phyloP scores from a whole-genome alignment of 2,329 filamentous ascomycete genomes.

The Septoria linicola region DNA sequence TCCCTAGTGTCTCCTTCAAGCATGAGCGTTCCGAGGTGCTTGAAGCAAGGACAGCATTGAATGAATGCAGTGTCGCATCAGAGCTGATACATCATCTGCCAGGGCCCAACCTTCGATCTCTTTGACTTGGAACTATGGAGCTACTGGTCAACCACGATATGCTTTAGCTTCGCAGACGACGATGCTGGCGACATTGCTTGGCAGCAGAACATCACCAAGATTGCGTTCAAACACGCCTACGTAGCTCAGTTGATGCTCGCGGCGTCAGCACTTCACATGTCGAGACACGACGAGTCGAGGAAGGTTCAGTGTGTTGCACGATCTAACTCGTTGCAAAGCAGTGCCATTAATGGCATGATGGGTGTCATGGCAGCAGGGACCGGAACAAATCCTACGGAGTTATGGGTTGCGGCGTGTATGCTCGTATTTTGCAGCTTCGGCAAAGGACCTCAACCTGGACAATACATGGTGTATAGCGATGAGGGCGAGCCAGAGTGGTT shows the following conservation, averaged over 20 bases:
- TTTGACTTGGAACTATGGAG: constrained; percentile 27
- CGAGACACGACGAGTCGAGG: constrained; percentile 10
- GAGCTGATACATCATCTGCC: no score
- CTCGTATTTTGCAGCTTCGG: constrained; percentile 23
- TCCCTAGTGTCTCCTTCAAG: not conserved
- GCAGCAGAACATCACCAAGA: constrained; percentile 14
- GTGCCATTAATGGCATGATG: constrained; percentile 24
- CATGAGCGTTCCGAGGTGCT: no score
- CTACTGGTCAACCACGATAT: constrained; percentile 21
- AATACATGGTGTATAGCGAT: constrained; percentile 23
- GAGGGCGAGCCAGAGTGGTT: constrained; percentile 22
- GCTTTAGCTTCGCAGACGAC: constrained; percentile 17
- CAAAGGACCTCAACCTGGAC: constrained; percentile 23
- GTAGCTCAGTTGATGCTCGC: constrained; percentile 25
- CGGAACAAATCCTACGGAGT: constrained; percentile 2
- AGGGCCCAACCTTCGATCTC: constrained; percentile 13
- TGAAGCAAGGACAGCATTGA: no score
- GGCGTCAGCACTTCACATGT: constrained; percentile 27
- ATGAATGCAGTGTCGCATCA: no score
- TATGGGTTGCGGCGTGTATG: constrained; percentile 22
- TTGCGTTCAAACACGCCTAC: constrained; percentile 21
- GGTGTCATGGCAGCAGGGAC: constrained; percentile 6
- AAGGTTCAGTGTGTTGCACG: constrained; percentile 6
- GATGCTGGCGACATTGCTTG: constrained; percentile 13
- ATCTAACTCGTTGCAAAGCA: constrained; percentile 17